Evolutionary conservation across 192 early-diverging fungal genomes (phyloP).

Genomic region (Irineochytrium annulatum): DNA sequence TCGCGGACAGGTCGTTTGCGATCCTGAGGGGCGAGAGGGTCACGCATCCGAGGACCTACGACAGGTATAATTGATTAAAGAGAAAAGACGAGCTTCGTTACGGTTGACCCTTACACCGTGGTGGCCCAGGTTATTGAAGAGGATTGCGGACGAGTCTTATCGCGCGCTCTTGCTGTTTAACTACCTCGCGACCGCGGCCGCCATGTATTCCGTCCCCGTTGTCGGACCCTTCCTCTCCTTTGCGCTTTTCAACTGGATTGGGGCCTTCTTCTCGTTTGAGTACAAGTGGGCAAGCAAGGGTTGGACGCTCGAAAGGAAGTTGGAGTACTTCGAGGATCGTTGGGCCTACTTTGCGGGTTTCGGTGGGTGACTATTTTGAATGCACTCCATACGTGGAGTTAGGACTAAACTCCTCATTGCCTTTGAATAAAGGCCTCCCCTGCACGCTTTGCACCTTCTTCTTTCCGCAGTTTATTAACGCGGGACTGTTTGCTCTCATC

Average conservation of each 20-base stretch:
- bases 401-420: background rate
- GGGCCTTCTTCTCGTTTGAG: conserved; percentile 51
- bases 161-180: conserved; percentile 45
- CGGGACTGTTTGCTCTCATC: conserved; percentile 44
- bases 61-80: conserved; percentile 13
- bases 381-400: conserved; percentile 5
- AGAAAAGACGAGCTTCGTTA: background rate
- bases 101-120: background rate
- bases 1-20: conserved; percentile 46
- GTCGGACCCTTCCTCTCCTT: conserved; percentile 41
- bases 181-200: conserved; percentile 26
- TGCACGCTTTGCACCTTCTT: conserved; percentile 46
- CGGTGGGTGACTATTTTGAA: conserved; percentile 35
- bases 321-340: conserved; percentile 52
- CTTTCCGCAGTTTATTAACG: conserved; percentile 39
- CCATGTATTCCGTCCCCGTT: conserved; percentile 26
- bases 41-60: conserved; percentile 25
- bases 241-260: conserved; percentile 37
- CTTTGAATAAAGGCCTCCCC: conserved; percentile 32
- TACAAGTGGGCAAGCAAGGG: conserved; percentile 50
- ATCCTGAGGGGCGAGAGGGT: conserved; percentile 41
- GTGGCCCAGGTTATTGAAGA: conserved; percentile 21
- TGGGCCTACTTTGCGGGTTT: conserved; percentile 65
- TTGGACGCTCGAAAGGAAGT: conserved; percentile 47
- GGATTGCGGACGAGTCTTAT: conserved; percentile 41